Conservation (phyloP, 805 yeast genomes). For the Ogataea pilisensis region DNA sequence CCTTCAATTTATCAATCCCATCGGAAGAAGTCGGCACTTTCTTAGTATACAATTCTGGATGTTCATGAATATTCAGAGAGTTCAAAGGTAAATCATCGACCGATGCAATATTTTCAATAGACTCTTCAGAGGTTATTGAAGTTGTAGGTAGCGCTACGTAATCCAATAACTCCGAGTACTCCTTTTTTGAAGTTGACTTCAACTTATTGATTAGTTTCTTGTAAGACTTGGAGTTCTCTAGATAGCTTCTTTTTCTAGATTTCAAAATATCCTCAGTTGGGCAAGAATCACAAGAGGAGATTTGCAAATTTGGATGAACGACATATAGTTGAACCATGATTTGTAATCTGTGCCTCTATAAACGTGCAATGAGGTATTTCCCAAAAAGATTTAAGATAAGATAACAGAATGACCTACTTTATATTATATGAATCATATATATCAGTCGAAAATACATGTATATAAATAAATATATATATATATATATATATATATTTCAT, state of each 20-base stretch:
- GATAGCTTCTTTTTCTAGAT: conserved; percentile 15
- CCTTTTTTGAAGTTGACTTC: neutral
- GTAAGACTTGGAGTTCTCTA: conserved; percentile 15
- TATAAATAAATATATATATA: no score
- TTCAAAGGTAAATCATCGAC: conserved; percentile 1
- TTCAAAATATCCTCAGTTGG: conserved; percentile 18
- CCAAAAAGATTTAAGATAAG: no score
- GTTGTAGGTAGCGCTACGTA: neutral
- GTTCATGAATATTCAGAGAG: neutral
- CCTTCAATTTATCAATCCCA: neutral
- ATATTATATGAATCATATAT: no score
- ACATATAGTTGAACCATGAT: conserved; percentile 27
- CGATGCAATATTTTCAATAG: neutral
- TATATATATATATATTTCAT: no score
- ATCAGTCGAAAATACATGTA: no score
- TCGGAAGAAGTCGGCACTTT: neutral
- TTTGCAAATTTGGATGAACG: conserved; percentile 30
- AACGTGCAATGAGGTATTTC: no score
- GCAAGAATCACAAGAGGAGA: conserved; percentile 24
- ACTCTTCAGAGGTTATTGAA: neutral
- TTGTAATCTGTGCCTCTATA: no score
- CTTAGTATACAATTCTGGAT: neutral
- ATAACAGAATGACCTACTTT: no score
- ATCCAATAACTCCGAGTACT: neutral
- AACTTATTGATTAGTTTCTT: conserved; percentile 10